These are phyloP conservation scores for Cardamine resedifolia DNA, from an alignment of 345 rosid species.

Conservation along the genomic window DNA sequence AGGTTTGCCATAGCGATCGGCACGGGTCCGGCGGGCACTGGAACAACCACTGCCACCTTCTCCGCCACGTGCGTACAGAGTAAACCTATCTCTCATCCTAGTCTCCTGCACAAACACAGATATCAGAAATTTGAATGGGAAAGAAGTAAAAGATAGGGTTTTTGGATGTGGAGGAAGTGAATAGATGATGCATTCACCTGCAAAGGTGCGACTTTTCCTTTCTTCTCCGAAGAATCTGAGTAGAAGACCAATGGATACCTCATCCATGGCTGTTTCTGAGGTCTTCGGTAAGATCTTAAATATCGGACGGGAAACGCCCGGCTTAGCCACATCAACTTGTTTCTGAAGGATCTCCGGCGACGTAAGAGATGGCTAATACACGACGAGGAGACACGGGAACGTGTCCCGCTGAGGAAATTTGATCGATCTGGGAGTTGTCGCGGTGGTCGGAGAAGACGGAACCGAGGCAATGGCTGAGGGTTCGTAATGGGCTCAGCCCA, in stretches of 20 bases:
- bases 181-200: conserved; percentile 29
- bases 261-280: conserved; percentile 38
- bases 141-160: neutral
- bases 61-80: conserved; percentile 41
- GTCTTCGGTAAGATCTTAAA: conserved; percentile 17
- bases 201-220: conserved; percentile 52
- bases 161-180: neutral
- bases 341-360: conserved; percentile 6
- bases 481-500: conserved; percentile 25
- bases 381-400: neutral
- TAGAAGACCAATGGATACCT: neutral
- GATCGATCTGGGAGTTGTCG: conserved; percentile 9
- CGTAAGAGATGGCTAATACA: neutral
- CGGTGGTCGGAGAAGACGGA: conserved; percentile 28
- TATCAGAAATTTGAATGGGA: neutral
- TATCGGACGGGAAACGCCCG: conserved; percentile 22
- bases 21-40: conserved; percentile 38
- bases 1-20: conserved; percentile 41
- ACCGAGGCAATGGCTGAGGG: neutral
- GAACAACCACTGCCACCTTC: conserved; percentile 45
- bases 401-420: neutral
- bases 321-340: conserved; percentile 34
- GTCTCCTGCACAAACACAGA: conserved; percentile 33
- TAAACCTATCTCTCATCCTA: conserved; percentile 53
- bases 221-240: conserved; percentile 47